Percentiles rank a stretch among this genome's conserved stretches.
phyloP scores from a whole-genome alignment of 345 rosid genomes.

The Eucalyptus cloeziana region DNA sequence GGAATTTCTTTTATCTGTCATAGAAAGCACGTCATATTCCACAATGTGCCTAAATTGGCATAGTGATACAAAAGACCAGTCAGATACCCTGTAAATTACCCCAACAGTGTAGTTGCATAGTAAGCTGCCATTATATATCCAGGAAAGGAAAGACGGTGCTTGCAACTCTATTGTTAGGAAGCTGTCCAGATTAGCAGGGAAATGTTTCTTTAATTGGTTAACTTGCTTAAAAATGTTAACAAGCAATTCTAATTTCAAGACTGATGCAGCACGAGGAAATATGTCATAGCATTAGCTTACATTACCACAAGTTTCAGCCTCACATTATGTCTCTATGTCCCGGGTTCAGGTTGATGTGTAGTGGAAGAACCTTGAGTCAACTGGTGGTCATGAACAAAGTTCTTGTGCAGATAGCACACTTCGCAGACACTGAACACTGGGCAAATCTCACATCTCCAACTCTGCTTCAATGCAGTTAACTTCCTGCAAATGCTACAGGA shows the following conservation, averaged over 20 bases:
- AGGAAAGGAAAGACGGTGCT: background rate
- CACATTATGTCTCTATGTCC: background rate
- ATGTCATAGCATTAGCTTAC: background rate
- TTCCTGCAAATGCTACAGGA: conserved; percentile 27
- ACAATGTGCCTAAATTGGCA: background rate
- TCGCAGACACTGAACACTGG: conserved; percentile 15
- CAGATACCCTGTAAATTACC: background rate
- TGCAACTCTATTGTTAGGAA: background rate
- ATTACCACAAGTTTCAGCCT: background rate
- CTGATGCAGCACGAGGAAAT: background rate
- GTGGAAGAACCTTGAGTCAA: conserved; percentile 2
- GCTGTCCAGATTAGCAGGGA: background rate
- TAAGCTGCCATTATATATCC: background rate
- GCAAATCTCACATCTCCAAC: conserved; percentile 24
- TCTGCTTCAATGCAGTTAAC: conserved; percentile 2
- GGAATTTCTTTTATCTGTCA: background rate
- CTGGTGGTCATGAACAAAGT: conserved; percentile 8
- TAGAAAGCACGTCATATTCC: background rate
- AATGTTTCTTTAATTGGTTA: background rate
- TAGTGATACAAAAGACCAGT: background rate
- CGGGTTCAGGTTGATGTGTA: background rate
- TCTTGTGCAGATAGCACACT: conserved; percentile 15
- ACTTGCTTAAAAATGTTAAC: background rate
- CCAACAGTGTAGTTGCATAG: background rate
- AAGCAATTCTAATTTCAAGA: background rate